phyloP scores from a whole-genome alignment of 2,329 filamentous ascomycete genomes.

The Rutstroemia sp. region DNA sequence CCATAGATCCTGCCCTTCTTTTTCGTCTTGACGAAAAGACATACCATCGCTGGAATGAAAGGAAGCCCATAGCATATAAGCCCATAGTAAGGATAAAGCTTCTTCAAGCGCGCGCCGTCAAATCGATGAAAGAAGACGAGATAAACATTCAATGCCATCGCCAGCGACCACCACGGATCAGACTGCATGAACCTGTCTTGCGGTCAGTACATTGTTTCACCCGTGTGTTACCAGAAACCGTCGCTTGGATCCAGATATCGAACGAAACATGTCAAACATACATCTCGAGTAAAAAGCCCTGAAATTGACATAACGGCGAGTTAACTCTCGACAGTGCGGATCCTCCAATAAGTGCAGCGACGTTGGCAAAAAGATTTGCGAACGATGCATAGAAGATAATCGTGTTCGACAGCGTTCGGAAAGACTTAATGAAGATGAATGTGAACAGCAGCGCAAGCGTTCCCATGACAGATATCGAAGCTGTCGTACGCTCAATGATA shows the following conservation, averaged over 20 bases:
- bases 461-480: slow-evolving; percentile 62
- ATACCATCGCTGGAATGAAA: slow-evolving; percentile 45
- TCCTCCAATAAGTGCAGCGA: slow-evolving; percentile 49
- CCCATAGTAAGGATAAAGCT: slow-evolving; percentile 48
- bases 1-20: slow-evolving; percentile 30
- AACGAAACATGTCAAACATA: slow-evolving; percentile 43
- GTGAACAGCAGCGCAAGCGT: slow-evolving; percentile 65
- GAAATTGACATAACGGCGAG: slow-evolving; percentile 52
- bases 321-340: slow-evolving; percentile 30
- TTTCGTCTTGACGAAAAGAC: slow-evolving; percentile 41
- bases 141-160: slow-evolving; percentile 56
- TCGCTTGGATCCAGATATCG: slow-evolving; percentile 48
- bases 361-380: slow-evolving; percentile 52
- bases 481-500: slow-evolving; percentile 60
- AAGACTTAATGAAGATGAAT: slow-evolving; percentile 59
- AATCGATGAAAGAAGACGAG: slow-evolving; percentile 52
- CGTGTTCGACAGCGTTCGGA: slow-evolving; percentile 73
- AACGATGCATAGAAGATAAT: slow-evolving; percentile 54
- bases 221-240: not conserved
- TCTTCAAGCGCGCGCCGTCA: slow-evolving; percentile 40
- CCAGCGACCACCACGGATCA: slow-evolving; percentile 48
- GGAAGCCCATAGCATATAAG: slow-evolving; percentile 49
- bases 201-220: too few species aligned
- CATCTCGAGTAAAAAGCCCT: slow-evolving; percentile 80
- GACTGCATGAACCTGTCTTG: slow-evolving; percentile 32